Evolutionary conservation across 164 flowering plant species (phyloP).

Genomic region (Berberis thunbergii): DNA sequence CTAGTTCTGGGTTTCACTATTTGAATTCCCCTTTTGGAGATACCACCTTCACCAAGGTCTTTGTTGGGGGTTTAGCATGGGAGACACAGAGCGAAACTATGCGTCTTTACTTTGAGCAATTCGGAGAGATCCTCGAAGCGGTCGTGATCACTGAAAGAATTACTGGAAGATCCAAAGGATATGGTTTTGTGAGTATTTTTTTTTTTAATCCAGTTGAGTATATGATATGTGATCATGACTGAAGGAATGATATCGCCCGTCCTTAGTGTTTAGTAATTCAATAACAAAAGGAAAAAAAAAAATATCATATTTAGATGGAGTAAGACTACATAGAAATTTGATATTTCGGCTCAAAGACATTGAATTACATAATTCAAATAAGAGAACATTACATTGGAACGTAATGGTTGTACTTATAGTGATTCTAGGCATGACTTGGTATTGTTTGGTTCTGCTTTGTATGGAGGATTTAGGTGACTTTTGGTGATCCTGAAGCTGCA

Average conservation of each 20-base stretch:
- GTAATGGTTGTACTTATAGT: background rate
- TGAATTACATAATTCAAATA: too few relatives aligned
- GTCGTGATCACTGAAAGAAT: constrained; percentile 93
- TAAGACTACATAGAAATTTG: too few relatives aligned
- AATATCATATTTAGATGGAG: background rate
- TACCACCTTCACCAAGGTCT: constrained; percentile 88
- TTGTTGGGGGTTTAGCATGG: constrained; percentile 98
- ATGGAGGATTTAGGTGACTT: constrained; percentile 91
- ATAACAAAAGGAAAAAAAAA: background rate
- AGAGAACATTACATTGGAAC: too few relatives aligned
- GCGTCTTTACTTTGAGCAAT: constrained; percentile 81
- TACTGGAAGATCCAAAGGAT: constrained; percentile 95
- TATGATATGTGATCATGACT: background rate
- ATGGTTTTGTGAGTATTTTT: constrained; percentile 88
- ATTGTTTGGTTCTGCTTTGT: constrained; percentile 24
- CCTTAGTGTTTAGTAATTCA: background rate
- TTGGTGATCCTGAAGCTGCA: constrained; percentile 85
- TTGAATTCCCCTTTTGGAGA: constrained; percentile 91
- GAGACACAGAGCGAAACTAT: constrained; percentile 93
- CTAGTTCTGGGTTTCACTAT: constrained; percentile 56
- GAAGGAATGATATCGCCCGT: too few relatives aligned
- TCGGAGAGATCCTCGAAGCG: constrained; percentile 94
- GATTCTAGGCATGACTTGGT: constrained; percentile 27
- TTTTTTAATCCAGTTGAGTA: background rate
- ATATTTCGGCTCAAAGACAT: too few relatives aligned